Evolutionary conservation across 2,329 filamentous ascomycete species (phyloP).

Genomic region (Fusarium brachygibbosum): DNA sequence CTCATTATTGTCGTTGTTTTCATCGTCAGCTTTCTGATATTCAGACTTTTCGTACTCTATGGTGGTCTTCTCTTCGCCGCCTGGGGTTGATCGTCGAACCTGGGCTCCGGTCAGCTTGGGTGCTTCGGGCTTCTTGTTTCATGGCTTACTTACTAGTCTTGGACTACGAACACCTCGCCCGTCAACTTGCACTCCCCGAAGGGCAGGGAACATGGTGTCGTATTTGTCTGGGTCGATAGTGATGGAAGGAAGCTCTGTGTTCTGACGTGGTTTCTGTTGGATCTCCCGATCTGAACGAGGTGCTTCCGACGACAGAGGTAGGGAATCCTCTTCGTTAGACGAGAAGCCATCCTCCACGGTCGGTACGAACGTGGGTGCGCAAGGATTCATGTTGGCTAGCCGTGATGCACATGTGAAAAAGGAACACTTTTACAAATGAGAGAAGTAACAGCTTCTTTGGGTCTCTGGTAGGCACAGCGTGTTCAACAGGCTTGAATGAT

Average conservation of each 20-base stretch:
- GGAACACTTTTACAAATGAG: not conserved
- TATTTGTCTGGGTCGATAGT: slow-evolving; percentile 42
- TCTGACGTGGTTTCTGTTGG: not conserved
- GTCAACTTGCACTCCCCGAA: slow-evolving; percentile 19
- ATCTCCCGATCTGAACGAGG: slow-evolving; percentile 2
- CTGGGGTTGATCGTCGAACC: not conserved
- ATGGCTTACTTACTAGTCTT: not conserved
- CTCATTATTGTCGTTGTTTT: not conserved
- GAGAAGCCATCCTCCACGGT: slow-evolving; percentile 16
- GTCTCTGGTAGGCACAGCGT: not conserved
- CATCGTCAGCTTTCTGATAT: not conserved
- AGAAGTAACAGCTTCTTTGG: not conserved
- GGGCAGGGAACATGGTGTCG: slow-evolving; percentile 45
- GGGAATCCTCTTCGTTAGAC: slow-evolving; percentile 4
- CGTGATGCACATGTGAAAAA: not conserved
- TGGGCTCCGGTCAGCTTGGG: not conserved
- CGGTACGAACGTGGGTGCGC: slow-evolving; percentile 48
- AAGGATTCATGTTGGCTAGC: slow-evolving; percentile 48
- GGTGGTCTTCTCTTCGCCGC: not conserved
- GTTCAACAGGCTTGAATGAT: not conserved
- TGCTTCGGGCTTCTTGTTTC: not conserved
- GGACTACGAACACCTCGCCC: not conserved
- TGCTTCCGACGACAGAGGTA: slow-evolving; percentile 11
- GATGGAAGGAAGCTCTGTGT: slow-evolving; percentile 4
- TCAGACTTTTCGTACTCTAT: not conserved